These are phyloP conservation scores for Diaporthe nobilis DNA, from an alignment of 2,329 filamentous ascomycete species.

Conservation along the genomic window DNA sequence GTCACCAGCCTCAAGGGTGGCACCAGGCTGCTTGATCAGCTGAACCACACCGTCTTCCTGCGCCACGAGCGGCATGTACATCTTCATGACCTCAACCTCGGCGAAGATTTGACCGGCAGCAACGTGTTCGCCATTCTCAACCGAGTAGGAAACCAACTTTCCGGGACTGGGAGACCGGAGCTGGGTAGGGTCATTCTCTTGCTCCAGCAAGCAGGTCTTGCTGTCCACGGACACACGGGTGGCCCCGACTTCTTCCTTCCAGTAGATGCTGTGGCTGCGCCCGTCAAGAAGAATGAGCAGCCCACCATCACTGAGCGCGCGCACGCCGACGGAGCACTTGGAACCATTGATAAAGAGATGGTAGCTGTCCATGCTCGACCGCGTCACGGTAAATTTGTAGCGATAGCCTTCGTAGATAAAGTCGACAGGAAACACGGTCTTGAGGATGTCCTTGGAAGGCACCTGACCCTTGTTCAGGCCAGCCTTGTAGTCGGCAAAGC, in stretches of 20 bases:
- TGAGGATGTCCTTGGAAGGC: constrained; percentile 94
- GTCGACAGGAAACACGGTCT: constrained; percentile 97
- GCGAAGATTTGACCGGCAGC: constrained; percentile 93
- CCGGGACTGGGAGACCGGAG: constrained; percentile 94
- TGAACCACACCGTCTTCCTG: constrained; percentile 97
- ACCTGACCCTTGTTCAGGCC: constrained; percentile 98
- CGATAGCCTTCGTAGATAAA: constrained; percentile 98
- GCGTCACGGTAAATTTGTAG: constrained; percentile 98
- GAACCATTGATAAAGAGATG: constrained; percentile 99
- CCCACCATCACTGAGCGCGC: constrained; percentile 93
- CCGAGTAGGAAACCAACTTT: constrained; percentile 97
- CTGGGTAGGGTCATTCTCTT: constrained; percentile 99
- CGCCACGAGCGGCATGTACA: constrained; percentile 99
- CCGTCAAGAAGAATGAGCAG: constrained; percentile 91
- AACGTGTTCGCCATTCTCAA: constrained; percentile 95
- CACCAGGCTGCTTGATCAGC: constrained; percentile 98
- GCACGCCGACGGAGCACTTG: constrained; percentile 93
- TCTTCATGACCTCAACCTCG: constrained; percentile 99
- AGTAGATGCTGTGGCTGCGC: constrained; percentile 98
- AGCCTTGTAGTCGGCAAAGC: constrained; percentile 87
- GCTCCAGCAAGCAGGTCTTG: constrained; percentile 97
- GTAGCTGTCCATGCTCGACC: constrained; percentile 93
- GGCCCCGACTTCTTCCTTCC: constrained; percentile 98
- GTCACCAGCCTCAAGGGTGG: constrained; percentile 97
- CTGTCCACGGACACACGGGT: constrained; percentile 96